These are phyloP conservation scores for Syncephalastrum monosporum DNA, from an alignment of 371 early-diverging fungal species.

Conservation along the genomic window DNA sequence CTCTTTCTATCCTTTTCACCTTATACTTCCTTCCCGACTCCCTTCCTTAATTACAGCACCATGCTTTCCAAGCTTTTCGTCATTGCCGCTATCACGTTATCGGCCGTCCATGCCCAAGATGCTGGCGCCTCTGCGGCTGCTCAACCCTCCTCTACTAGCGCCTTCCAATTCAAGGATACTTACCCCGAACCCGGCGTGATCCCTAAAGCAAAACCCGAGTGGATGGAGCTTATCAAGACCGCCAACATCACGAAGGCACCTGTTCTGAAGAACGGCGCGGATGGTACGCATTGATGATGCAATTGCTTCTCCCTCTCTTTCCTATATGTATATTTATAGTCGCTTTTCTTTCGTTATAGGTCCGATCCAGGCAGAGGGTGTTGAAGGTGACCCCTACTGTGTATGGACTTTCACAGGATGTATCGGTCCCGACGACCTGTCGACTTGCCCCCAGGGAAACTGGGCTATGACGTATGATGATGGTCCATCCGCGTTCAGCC, in stretches of 20 bases:
- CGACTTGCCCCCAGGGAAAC: constrained; percentile 49
- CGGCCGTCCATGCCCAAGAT: constrained; percentile 10
- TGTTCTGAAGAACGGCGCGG: constrained; percentile 23
- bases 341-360: constrained; percentile 11
- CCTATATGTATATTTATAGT: not conserved
- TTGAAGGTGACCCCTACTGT: constrained; percentile 41
- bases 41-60: constrained; percentile 1
- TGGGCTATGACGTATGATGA: constrained; percentile 55
- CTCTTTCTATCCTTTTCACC: constrained; percentile 6
- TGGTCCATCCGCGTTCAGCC: constrained; percentile 37
- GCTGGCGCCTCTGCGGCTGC: constrained; percentile 11
- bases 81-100: constrained; percentile 7
- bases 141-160: constrained; percentile 11
- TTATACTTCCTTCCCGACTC: constrained; percentile 2
- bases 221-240: constrained; percentile 36
- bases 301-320: not conserved
- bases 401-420: constrained; percentile 60
- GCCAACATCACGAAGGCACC: constrained; percentile 38
- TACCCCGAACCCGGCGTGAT: constrained; percentile 28
- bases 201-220: constrained; percentile 39
- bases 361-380: constrained; percentile 21
- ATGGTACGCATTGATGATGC: constrained; percentile 6
- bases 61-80: constrained; percentile 16
- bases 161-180: constrained; percentile 20
- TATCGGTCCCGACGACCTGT: constrained; percentile 43